These are phyloP conservation scores for Diaporthe sp. DNA, from an alignment of 2,329 filamentous ascomycete genomes.

Conservation along the genomic window DNA sequence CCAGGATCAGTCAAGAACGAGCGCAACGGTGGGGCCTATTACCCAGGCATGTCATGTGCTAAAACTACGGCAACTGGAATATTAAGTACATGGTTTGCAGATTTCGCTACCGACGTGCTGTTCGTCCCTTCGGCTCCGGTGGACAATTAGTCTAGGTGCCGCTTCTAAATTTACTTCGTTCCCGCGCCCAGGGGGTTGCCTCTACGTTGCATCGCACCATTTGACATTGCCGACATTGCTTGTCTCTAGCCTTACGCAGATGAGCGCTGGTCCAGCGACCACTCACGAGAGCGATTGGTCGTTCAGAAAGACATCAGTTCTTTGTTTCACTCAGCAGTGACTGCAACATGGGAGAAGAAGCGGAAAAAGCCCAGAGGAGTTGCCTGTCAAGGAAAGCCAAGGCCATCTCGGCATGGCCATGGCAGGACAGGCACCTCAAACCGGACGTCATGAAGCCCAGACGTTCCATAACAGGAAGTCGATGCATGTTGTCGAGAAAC, in stretches of 20 bases:
- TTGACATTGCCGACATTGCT: not conserved
- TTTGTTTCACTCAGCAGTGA: slow-evolving; percentile 17
- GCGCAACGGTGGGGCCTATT: not conserved
- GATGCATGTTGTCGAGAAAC: not conserved
- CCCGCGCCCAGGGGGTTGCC: not conserved
- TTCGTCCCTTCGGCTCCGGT: slow-evolving; percentile 1
- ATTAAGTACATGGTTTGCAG: not conserved
- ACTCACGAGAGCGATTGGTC: not conserved
- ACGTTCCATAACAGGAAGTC: slow-evolving; percentile 16
- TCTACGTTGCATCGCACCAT: not conserved
- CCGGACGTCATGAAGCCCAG: slow-evolving; percentile 5
- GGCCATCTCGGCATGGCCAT: slow-evolving; percentile 3
- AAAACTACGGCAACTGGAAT: not conserved
- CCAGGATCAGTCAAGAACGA: not conserved
- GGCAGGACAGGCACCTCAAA: not conserved
- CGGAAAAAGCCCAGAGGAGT: not conserved
- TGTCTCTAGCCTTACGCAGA: slow-evolving; percentile 13
- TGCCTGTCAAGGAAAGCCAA: not conserved
- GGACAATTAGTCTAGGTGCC: not conserved
- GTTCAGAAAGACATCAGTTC: not conserved
- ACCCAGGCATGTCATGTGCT: not conserved
- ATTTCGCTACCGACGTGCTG: not conserved
- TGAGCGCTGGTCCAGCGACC: not conserved
- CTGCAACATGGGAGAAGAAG: not conserved
- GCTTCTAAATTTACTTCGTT: slow-evolving; percentile 20